Percentiles rank a stretch among this genome's conserved stretches.
Conservation (phyloP, 2,329 filamentous ascomycete species). For the Diaporthe amygdali region DNA sequence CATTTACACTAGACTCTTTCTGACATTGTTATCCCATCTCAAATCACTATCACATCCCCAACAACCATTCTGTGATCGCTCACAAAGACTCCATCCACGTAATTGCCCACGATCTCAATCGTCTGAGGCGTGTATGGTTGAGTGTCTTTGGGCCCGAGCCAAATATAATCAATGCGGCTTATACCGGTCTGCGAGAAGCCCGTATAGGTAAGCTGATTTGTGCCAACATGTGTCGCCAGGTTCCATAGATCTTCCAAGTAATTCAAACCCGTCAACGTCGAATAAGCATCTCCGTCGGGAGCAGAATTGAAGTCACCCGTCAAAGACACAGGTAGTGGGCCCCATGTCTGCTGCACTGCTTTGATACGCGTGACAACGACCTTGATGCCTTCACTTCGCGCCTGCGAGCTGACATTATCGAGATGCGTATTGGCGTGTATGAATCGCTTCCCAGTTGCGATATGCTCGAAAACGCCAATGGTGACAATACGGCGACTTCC, state of each 20-base stretch:
- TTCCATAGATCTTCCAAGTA: conserved; percentile 31
- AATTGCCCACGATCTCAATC: conserved; percentile 46
- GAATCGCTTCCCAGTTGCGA: conserved; percentile 41
- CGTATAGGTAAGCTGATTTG: conserved; percentile 48
- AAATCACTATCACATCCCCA: neutral
- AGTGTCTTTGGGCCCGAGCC: conserved; percentile 36
- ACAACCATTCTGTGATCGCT: conserved; percentile 23
- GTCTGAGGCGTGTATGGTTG: conserved; percentile 32
- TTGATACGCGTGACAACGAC: conserved; percentile 45
- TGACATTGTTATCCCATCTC: neutral
- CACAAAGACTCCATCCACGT: conserved; percentile 39
- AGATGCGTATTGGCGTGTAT: conserved; percentile 59
- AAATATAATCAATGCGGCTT: conserved; percentile 45
- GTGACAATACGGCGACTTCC: conserved; percentile 52
- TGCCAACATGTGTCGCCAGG: conserved; percentile 37
- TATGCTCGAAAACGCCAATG: conserved; percentile 50
- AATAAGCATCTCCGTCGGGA: conserved; percentile 44
- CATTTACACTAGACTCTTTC: too few relatives aligned
- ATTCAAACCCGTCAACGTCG: conserved; percentile 35
- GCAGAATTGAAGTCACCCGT: conserved; percentile 54
- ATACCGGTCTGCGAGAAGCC: conserved; percentile 40
- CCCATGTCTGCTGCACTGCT: conserved; percentile 24
- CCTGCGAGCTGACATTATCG: conserved; percentile 50
- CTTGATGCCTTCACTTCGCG: conserved; percentile 51
- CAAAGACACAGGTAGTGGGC: conserved; percentile 40